phyloP scores from a whole-genome alignment of 257 asterid genomes.

The Solanum corneliomulleri region DNA sequence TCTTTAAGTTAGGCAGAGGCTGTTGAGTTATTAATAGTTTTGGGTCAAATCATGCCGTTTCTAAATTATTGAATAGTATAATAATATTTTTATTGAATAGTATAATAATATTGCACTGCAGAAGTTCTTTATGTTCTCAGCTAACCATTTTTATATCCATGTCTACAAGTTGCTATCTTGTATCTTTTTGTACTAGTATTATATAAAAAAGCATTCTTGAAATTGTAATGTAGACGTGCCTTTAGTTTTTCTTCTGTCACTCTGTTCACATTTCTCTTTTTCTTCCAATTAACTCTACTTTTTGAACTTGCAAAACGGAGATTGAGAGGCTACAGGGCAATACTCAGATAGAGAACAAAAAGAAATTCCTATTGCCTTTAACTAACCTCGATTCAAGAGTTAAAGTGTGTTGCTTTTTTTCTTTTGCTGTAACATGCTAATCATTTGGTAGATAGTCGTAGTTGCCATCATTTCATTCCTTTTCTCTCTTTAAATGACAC shows the following conservation, averaged over 20 bases:
- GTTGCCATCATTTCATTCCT: conserved; percentile 24
- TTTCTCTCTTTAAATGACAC: conserved; percentile 6
- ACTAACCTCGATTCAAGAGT: conserved; percentile 33
- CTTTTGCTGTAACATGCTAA: conserved; percentile 24
- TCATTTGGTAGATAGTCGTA: conserved; percentile 17
- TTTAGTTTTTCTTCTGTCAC: conserved; percentile 2
- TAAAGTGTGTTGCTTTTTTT: conserved; percentile 33
- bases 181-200: neutral
- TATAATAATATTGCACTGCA: conserved; percentile 3
- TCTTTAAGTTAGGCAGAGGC: conserved; percentile 7
- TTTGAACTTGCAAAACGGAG: neutral
- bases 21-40: conserved; percentile 4
- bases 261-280: conserved; percentile 10
- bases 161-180: neutral
- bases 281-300: conserved; percentile 24
- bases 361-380: conserved; percentile 22
- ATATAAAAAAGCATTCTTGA: neutral
- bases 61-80: neutral
- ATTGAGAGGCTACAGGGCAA: neutral
- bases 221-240: neutral
- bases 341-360: conserved; percentile 20
- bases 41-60: conserved; percentile 9
- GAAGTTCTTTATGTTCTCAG: conserved; percentile 3
- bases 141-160: neutral
- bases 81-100: neutral